Evolutionary conservation across 495 filamentous ascomycete species (phyloP), one percentile per base, ranked within the genome.

Genomic region (Penicillium dipodomyicola): DNA sequence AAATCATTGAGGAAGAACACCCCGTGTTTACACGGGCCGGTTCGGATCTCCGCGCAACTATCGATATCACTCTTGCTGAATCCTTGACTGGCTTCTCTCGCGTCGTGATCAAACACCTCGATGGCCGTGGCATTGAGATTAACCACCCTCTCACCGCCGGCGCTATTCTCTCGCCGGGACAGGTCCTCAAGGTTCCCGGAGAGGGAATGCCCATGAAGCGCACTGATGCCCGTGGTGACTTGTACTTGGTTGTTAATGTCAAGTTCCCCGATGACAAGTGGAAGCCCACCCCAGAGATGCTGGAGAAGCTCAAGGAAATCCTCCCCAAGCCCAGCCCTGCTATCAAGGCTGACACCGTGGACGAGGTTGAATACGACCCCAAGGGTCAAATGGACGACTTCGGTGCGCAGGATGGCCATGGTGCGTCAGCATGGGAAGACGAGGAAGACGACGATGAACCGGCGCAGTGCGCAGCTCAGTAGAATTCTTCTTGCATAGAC

Each of bases 131-230:
- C 22, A 95, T 98, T 53, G 82, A 88, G 53, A 73, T 97, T 45
- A 80, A 82, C 50, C 86, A 94, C 64, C 72, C 80, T 10, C 77
- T 82, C 57, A 84, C 84, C 3, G 76, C 81, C 44, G 92, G 91
- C 58, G 84, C 88, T 70, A 72, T 96, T 42, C 69, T 98, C 12
- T 83, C 81, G 19, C 91, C 93, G 2, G 87, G 84, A 15, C 89
- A 97, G 62, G 82, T 91, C 14, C 79, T 98, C 57, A 96, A 90
- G 73, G 76, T 98, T 5, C 67, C 78, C 5, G 91, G 89, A 30
- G 94, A 98, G 70, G 94, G 94, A 43, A 98, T 98, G 94, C 93
- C 95, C 7, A 65, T 82, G 56, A 97, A 97, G 80, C 85, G 86
- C 58, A 87, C 84, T 53, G 94, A 98, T 32, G 62, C 70, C 5